Conservation (phyloP, 192 early-diverging fungal species). For the Gonapodya sp. region DNA sequence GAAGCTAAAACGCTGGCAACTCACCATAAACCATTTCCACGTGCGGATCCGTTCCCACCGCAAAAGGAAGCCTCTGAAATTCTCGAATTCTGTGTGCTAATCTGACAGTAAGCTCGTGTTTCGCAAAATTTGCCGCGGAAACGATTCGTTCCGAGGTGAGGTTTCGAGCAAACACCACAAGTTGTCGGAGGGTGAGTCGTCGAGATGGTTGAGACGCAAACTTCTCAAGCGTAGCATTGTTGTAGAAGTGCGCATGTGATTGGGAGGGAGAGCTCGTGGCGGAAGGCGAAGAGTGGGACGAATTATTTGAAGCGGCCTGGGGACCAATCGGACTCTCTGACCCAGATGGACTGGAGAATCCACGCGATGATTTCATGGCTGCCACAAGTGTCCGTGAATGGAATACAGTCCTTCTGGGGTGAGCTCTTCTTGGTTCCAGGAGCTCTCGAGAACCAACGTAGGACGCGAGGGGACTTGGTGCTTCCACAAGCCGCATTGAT, state of each 20-base stretch:
- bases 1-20: not conserved
- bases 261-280: not conserved
- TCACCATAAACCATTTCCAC: constrained; percentile 62
- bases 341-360: too few relatives aligned
- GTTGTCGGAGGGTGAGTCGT: constrained; percentile 80
- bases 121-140: constrained; percentile 81
- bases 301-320: too few relatives aligned
- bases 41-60: constrained; percentile 87
- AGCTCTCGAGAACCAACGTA: too few relatives aligned
- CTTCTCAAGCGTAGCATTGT: not conserved
- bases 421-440: too few relatives aligned
- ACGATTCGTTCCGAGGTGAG: constrained; percentile 75
- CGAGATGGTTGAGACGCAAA: constrained; percentile 48
- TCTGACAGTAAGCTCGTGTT: constrained; percentile 77
- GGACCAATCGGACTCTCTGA: too few relatives aligned
- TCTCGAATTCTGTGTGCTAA: constrained; percentile 86
- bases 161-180: constrained; percentile 81
- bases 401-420: too few relatives aligned
- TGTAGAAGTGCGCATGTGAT: not conserved
- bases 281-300: not conserved
- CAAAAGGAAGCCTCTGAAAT: constrained; percentile 87
- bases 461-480: too few relatives aligned
- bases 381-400: too few relatives aligned
- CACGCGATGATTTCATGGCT: too few relatives aligned
- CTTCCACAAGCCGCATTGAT: too few relatives aligned